phyloP scores from a whole-genome alignment of 1,284 basidiomycete genomes.

The Trichosporon sp. region DNA sequence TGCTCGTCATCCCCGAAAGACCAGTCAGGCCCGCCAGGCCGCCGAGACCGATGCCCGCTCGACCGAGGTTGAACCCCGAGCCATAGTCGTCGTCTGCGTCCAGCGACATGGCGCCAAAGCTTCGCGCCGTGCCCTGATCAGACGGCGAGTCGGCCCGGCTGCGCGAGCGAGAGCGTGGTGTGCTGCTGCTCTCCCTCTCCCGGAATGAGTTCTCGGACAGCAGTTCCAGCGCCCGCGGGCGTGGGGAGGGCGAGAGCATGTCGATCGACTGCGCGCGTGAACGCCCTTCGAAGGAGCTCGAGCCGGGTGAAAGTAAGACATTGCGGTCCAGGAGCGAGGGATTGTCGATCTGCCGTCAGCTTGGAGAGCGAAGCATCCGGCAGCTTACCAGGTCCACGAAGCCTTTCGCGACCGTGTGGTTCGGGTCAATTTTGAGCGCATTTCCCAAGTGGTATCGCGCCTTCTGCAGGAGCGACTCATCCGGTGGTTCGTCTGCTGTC shows the following conservation, averaged over 20 bases:
- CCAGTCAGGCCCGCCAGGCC: not conserved
- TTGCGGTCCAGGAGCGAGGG: not conserved
- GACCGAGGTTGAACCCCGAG: not conserved
- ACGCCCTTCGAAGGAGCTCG: not conserved
- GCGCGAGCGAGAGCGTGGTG: not conserved
- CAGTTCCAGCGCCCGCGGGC: not conserved
- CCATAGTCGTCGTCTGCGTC: not conserved
- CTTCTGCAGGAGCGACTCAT: constrained; percentile 20
- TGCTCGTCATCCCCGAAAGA: not conserved
- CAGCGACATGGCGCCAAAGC: not conserved
- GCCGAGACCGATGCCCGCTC: not conserved
- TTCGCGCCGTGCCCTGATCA: not conserved
- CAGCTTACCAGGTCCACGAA: constrained; percentile 34
- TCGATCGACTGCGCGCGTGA: not conserved
- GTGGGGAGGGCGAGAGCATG: not conserved
- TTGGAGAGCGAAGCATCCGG: no score
- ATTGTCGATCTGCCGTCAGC: not conserved
- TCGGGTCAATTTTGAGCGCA: constrained; percentile 30
- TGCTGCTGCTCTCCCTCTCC: not conserved
- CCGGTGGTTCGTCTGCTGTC: constrained; percentile 3
- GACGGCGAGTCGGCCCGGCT: not conserved
- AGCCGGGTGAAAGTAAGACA: not conserved
- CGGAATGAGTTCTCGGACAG: not conserved
- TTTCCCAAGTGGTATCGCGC: constrained; percentile 36
- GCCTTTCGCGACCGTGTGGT: constrained; percentile 29